Evolutionary conservation across 202 grass and related monocot species (phyloP).

Genomic region (Zoysia matrella): DNA sequence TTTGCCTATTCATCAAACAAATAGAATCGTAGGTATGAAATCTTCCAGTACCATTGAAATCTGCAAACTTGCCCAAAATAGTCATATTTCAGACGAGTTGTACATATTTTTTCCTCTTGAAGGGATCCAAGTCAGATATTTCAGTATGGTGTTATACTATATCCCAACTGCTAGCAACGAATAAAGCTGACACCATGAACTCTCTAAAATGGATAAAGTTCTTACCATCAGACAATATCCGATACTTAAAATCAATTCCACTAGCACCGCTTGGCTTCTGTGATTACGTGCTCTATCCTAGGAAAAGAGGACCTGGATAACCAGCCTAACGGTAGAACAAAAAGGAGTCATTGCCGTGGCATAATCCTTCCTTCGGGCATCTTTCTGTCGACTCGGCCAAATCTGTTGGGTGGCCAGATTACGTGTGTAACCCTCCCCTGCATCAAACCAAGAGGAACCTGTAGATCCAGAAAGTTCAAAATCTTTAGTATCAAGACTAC

Average conservation of each 20-base stretch:
- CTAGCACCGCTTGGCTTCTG: not conserved
- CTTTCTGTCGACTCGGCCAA: conserved; percentile 67
- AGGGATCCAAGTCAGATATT: not conserved
- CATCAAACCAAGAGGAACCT: conserved; percentile 85
- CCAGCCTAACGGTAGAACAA: conserved; percentile 5
- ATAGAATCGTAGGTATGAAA: not conserved
- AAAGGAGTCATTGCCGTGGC: not conserved
- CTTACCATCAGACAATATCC: not conserved
- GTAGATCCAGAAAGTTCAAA: conserved; percentile 15
- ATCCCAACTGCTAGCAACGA: not conserved
- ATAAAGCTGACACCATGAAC: not conserved
- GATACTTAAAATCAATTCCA: not conserved
- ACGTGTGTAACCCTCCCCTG: conserved; percentile 69
- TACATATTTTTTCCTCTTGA: not conserved
- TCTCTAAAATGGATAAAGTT: not conserved
- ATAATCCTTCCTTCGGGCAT: conserved; percentile 64
- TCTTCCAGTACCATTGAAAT: not conserved
- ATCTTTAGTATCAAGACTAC: conserved; percentile 8
- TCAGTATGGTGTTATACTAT: not conserved
- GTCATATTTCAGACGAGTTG: not conserved
- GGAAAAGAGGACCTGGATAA: not conserved
- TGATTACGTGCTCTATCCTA: not conserved
- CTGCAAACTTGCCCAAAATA: not conserved
- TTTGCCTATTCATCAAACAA: too few relatives aligned
- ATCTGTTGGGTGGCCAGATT: conserved; percentile 71